Evolutionary conservation across 768 basidiomycete genomes (phyloP), one percentile per base, ranked within the genome.

Genomic region (Lactifluus piperatus): DNA sequence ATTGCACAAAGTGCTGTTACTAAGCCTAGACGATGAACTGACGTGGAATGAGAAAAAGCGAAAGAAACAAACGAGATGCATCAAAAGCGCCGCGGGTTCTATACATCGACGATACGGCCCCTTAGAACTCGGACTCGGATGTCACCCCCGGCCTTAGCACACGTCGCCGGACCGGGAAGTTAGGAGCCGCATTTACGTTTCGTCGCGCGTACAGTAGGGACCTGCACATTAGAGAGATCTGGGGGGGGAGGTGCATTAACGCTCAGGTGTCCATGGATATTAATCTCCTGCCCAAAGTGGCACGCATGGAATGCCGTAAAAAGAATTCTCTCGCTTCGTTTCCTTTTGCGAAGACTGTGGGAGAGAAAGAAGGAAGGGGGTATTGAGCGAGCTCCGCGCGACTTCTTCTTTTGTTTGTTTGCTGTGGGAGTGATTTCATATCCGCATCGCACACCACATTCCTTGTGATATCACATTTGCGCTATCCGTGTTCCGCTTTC

Each of bases 161-260:
- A 43, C 30, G 20, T 32, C 22, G 20, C 32, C 43, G 22, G 26
- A 20, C 26, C 26, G 34, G 54, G 8, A 7, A 48, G 26, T 24
- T 29, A 56, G 46, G 46, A 48, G 46, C 32, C 46, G 36, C 20
- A 5, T 47, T 56, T 56, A 47, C 46, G 46, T 56, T 27, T 56
- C 26, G 6, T 20, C 9, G 20, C 41, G 8, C 8, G 20, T 9
- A 43, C n/a, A n/a, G n/a, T n/a, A n/a, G n/a, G 41, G 37, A 7
- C 37, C 37, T 39, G 37, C 37, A 18, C 18, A 39, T 18, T 39
- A 39, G 16, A 39, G 16, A n/a, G 18, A 39, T 18, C 14, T 39
- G n/a, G 47, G 27, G 9, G 44, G 26, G 7, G 47, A 29, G n/a
- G 32, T 4, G 20, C 8, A 43, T 6, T 20, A 43, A 43, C n/a